Base-by-base conservation (phyloP, 169 alveolate genomes). In the Cyclospora cayetanensis region DNA sequence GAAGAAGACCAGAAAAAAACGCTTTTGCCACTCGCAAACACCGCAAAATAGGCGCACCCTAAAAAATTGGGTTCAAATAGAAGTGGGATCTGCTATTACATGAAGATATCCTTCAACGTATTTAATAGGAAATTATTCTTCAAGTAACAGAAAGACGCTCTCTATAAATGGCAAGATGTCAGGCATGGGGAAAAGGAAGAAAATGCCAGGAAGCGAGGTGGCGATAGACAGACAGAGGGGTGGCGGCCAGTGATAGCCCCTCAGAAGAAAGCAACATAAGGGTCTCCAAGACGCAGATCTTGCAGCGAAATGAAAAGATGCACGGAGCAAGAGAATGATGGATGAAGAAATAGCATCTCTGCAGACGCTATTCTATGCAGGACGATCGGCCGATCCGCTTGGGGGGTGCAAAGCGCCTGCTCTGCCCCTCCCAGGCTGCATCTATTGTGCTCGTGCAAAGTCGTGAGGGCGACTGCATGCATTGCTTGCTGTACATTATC, bases 401-500 rank as follows among this genome's bases (percentile, higher is more conserved):
- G n/a, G n/a, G n/a, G n/a, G n/a, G n/a, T n/a, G n/a, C n/a, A n/a
- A 50, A 18, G 60, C 25, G 60, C 9, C 60, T 50, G 9, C 25
- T 50, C 60, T 18, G 18, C 60, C 25, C 60, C 60, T 50, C 18
- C 60, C 60, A 9, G 60, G 60, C 9, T 11, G 60, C 60, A 11
- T 50, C 60, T 9, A 9, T 50, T 50, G 9, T 50, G 18, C 25
- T 18, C 60, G 60, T 18, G 60, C 60, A 50, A 11, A 9, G 9
- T 18, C 18, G 18, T 50, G 25, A 11, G 25, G 25, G 9, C 18
- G 9, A 11, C 60, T 50, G 60, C 60, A 50, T 9, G 18, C 60
- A 18, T 50, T 9, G 60, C 60, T 9, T 50, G 60, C 60, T 29
- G 77, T 95, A 96, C 99, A 84, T 98, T 98, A 86, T 98, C 99